Evolutionary conservation across 352 stramenopile genomes (phyloP).

Genomic region (Pythium dissotocum): DNA sequence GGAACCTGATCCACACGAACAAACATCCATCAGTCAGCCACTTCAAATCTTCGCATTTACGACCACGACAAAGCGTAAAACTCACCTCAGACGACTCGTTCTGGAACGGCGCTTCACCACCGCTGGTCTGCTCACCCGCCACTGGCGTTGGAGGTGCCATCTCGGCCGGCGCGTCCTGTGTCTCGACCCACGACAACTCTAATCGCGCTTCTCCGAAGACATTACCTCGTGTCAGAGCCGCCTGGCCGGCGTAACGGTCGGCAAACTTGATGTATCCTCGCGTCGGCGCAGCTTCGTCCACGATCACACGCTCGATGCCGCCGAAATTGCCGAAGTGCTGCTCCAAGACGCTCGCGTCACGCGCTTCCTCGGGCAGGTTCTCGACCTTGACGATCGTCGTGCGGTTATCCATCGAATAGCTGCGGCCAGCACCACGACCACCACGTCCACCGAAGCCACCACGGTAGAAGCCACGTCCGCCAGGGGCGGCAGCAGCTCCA

Average conservation of each 20-base stretch:
- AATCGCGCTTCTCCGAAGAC: slow-evolving; percentile 60
- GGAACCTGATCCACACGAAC: slow-evolving; percentile 13
- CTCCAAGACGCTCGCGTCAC: slow-evolving; percentile 71
- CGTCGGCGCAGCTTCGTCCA: slow-evolving; percentile 44
- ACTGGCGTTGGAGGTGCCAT: slow-evolving; percentile 31
- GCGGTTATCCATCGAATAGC: slow-evolving; percentile 76
- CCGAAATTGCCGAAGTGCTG: slow-evolving; percentile 89
- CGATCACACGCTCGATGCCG: slow-evolving; percentile 71
- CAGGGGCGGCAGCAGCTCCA: slow-evolving; percentile 20
- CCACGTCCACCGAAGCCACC: slow-evolving; percentile 24
- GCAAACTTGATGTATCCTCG: slow-evolving; percentile 84
- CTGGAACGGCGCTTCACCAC: slow-evolving; percentile 4
- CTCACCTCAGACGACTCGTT: slow-evolving; percentile 26
- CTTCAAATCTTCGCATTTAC: not conserved
- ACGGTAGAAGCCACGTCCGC: slow-evolving; percentile 44
- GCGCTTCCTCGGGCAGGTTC: slow-evolving; percentile 74
- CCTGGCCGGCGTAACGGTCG: slow-evolving; percentile 74
- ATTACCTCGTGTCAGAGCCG: slow-evolving; percentile 59
- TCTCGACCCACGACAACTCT: slow-evolving; percentile 65
- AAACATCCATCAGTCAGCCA: not conserved
- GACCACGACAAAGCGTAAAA: not conserved
- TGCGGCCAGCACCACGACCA: slow-evolving; percentile 40
- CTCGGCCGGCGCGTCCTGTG: slow-evolving; percentile 51
- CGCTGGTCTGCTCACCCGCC: not conserved
- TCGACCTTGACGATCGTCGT: slow-evolving; percentile 82